Conservation (phyloP, 257 asterid genomes). For the Petunia secreta region DNA sequence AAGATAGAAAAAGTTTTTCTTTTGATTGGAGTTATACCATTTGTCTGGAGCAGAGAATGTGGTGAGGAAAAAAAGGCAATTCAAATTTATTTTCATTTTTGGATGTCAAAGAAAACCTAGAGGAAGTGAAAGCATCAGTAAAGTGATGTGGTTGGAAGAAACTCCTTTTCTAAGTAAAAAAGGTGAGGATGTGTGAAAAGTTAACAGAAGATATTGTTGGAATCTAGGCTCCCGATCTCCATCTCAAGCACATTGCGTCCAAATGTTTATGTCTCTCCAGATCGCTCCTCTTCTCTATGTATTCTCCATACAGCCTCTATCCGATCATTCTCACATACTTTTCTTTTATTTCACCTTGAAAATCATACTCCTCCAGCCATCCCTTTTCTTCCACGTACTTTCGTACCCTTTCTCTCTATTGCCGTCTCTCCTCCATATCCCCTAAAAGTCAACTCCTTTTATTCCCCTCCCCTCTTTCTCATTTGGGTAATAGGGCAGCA, state of each 20-base stretch:
- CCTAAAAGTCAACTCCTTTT: background rate
- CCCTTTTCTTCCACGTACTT: too few relatives aligned
- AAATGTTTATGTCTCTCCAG: background rate
- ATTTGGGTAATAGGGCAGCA: background rate
- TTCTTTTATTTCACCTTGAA: too few relatives aligned
- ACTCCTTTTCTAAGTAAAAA: background rate
- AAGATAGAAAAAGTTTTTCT: slow-evolving; percentile 10
- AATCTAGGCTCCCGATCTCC: slow-evolving; percentile 1
- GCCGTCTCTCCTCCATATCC: background rate
- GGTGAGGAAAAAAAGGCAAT: background rate
- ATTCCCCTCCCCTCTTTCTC: background rate
- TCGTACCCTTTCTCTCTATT: background rate
- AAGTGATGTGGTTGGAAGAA: slow-evolving; percentile 12
- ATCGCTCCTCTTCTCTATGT: background rate
- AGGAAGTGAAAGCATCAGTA: background rate
- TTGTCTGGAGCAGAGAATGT: background rate
- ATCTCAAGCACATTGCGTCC: slow-evolving; percentile 4
- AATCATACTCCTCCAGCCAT: too few relatives aligned
- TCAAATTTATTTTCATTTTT: background rate
- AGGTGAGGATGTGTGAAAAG: background rate
- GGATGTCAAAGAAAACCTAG: slow-evolving; percentile 1
- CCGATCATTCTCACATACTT: too few relatives aligned
- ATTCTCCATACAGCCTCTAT: background rate
- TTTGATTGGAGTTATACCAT: background rate
- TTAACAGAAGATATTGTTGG: background rate